Base-by-base conservation (phyloP, 345 rosid genomes). In the Citrus glauca region DNA sequence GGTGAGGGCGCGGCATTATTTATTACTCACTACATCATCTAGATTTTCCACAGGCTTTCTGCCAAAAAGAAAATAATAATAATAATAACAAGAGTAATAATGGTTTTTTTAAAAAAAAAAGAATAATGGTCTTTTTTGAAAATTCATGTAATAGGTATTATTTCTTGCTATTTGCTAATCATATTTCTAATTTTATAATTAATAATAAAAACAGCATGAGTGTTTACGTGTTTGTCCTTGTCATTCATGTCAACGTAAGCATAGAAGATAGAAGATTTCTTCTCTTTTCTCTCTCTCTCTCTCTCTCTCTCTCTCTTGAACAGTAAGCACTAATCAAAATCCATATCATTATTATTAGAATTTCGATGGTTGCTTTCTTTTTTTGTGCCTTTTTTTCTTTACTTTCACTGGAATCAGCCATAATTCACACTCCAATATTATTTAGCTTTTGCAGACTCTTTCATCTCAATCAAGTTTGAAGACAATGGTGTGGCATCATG, bases 381-480 rank as follows among this genome's bases (percentile, higher is more conserved):
- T 42, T 42, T 42, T 10, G 4, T 42, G 50, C 50, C 50, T 7
- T 9, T 20, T 28, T 20, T 9, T 25, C 3, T 57, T 59, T 35
- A 2, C 22, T 59, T 65, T 79, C 53, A 13, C 20, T 8, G 69
- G 27, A 48, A 27, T 2, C 6, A 53, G 57, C 19, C 45, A 28
- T 30, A 1, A 65, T 67, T 65, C 11, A 55, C 56, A 2, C 2
- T 37, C 42, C 5, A 33, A 9, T 50, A 53, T 53, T 17, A 20
- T 59, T 69, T 35, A 25, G 24, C 16, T 73, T 79, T 66, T 84
- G 77, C 92, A 94, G 99, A 92, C 72, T 92, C 99, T 1, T 96
- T 96, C 75, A 96, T 96, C 82, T 94, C 98, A 14, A 96, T 96
- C 24, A 90, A 92, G 82, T 94, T 96, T 78, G 98, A 91, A 83